Base-by-base conservation (phyloP, 1,284 basidiomycete genomes). In the Melampsora larici-populina region DNA sequence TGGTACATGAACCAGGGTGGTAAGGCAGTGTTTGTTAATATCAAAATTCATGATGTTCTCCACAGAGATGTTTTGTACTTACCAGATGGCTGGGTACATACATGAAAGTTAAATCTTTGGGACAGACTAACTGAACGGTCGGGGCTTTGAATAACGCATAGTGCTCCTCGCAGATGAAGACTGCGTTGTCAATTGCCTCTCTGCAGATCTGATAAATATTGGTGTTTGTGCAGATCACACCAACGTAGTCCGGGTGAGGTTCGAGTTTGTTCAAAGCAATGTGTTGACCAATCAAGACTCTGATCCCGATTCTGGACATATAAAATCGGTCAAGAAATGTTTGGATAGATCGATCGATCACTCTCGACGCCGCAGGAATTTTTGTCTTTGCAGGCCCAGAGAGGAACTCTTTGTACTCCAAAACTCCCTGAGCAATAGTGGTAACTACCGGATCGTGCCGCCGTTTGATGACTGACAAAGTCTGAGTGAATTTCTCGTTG, bases 131-230 rank as follows among this genome's bases (percentile, higher is more conserved):
- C 83, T 99, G 94, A 11, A 99, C 94, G 1, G 94, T 93, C 0
- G 97, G 96, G 0, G 92, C 94, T 81, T 91, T 93, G 89, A 98
- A 97, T 86, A 99, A 91, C 4, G 85, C 87, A 81, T 94, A 97
- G 85, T 98, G 95, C 83, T 98, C 96, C 86, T 98, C 96, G 85
- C 96, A 98, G 9, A 99, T 94, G 84, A 94, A 99, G 40, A 94
- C 89, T 4, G 97, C 94, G 84, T 99, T 99, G 85, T 99, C 96
- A 81, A 99, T 98, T 0, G 97, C 93, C 87, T 99, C 97, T 84
- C 93, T 92, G n/a, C 95, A 90, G 79, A 97, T 95, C 82, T 97
- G 93, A 81, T 94, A 92, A 0, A 97, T 90, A 83, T 94, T 97
- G 60, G 96, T 92, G 83, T 92, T 88, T 4, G 93, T 98, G 85